Evolutionary conservation across 2,329 filamentous ascomycete species (phyloP).

Genomic region (Apiospora hydei): DNA sequence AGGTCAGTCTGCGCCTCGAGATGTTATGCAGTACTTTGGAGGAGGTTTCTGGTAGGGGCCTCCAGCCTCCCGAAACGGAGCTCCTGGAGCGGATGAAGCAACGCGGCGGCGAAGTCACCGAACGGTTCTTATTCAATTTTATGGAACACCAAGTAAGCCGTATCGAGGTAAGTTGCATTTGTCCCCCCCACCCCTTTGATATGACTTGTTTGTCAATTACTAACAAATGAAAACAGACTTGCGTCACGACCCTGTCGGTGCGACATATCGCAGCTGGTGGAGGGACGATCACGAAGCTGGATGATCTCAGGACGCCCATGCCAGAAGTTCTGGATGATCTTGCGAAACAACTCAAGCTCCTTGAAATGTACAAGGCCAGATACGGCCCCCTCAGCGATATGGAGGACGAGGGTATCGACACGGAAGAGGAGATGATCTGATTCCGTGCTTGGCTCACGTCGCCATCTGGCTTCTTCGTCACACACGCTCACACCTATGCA

Average conservation of each 20-base stretch:
- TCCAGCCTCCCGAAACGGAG: conserved; percentile 84
- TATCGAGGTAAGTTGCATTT: conserved; percentile 77
- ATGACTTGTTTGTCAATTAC: conserved; percentile 17
- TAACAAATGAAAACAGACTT: conserved; percentile 65
- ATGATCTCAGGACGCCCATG: conserved; percentile 82
- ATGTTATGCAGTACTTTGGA: conserved; percentile 94
- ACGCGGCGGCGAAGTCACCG: conserved; percentile 83
- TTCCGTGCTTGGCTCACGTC: not conserved
- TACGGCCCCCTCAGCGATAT: conserved; percentile 54
- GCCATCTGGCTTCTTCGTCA: conserved; percentile 11
- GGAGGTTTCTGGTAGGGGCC: conserved; percentile 63
- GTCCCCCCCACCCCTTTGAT: not conserved
- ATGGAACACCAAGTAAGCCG: conserved; percentile 94
- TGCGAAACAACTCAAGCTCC: conserved; percentile 66
- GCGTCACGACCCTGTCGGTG: conserved; percentile 78
- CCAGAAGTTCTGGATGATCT: conserved; percentile 71
- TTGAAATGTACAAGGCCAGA: conserved; percentile 65
- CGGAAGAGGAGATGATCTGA: conserved; percentile 40
- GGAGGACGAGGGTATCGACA: conserved; percentile 45
- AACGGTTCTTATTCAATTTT: conserved; percentile 86
- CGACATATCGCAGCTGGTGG: conserved; percentile 81
- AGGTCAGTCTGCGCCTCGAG: conserved; percentile 85
- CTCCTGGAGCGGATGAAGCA: conserved; percentile 74
- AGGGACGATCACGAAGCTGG: conserved; percentile 65
- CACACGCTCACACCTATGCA: not conserved